Evolutionary conservation across 2,329 filamentous ascomycete species (phyloP).

Genomic region (Bretziella fagacearum): DNA sequence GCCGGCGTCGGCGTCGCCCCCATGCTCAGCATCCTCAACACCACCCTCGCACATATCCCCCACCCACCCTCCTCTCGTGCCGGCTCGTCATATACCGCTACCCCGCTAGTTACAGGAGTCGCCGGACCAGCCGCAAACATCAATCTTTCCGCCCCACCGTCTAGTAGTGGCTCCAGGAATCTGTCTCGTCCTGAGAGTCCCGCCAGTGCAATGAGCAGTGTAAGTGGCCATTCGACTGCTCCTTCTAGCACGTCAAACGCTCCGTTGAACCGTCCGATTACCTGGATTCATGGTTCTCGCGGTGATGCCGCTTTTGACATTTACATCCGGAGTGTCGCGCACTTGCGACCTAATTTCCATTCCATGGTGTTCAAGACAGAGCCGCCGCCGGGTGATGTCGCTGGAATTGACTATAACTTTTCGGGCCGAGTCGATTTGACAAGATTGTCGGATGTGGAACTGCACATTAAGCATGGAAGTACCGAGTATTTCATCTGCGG

Average conservation of each 20-base stretch:
- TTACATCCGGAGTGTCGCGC: slow-evolving; percentile 29
- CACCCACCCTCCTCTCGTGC: slow-evolving; percentile 2
- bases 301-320: slow-evolving; percentile 37
- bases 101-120: neutral
- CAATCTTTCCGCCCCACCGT: neutral
- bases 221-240: neutral
- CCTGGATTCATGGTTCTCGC: slow-evolving; percentile 41
- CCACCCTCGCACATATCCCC: slow-evolving; percentile 21
- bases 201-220: neutral
- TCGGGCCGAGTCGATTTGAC: slow-evolving; percentile 41
- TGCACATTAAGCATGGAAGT: slow-evolving; percentile 36
- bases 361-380: slow-evolving; percentile 40
- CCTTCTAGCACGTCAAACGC: neutral
- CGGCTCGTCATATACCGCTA: neutral
- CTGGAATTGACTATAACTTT: slow-evolving; percentile 42
- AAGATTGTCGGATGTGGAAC: slow-evolving; percentile 32
- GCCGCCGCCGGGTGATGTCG: slow-evolving; percentile 26
- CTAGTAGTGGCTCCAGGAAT: neutral
- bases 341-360: slow-evolving; percentile 21
- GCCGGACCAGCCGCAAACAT: neutral
- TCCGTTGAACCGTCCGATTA: slow-evolving; percentile 29
- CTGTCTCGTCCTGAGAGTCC: neutral
- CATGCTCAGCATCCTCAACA: slow-evolving; percentile 47
- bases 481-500: slow-evolving; percentile 60
- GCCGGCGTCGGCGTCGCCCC: slow-evolving; percentile 54